Conservation (phyloP, 495 filamentous ascomycete genomes). For the Penicillium pulvis region DNA sequence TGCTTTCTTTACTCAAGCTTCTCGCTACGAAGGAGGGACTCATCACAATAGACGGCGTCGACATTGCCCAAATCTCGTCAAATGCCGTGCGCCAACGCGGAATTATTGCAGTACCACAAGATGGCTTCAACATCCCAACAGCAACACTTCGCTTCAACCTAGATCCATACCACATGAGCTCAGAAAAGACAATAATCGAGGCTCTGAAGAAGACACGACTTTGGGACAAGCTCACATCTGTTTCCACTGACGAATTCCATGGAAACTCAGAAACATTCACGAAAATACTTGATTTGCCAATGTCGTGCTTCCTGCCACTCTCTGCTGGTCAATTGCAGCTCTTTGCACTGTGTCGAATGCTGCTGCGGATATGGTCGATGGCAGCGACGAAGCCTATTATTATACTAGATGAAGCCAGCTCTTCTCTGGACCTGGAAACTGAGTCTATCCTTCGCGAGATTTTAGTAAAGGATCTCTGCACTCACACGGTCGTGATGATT, state of each 20-base stretch:
- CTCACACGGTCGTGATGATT: slow-evolving; percentile 7
- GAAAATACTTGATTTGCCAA: slow-evolving; percentile 3
- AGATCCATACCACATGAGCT: slow-evolving; percentile 7
- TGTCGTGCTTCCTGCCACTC: slow-evolving; percentile 8
- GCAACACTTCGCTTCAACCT: slow-evolving; percentile 5
- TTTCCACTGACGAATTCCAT: background rate
- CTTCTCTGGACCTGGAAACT: slow-evolving; percentile 3
- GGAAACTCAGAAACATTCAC: background rate
- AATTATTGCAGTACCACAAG: slow-evolving; percentile 12
- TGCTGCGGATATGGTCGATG: background rate
- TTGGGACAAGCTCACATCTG: slow-evolving; percentile 2
- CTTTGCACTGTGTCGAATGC: slow-evolving; percentile 7
- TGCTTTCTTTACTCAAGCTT: slow-evolving; percentile 8
- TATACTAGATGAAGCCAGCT: slow-evolving; percentile 11
- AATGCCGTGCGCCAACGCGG: slow-evolving; percentile 1
- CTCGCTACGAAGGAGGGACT: background rate
- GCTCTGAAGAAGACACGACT: slow-evolving; percentile 5
- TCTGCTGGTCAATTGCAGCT: slow-evolving; percentile 8
- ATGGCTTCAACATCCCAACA: slow-evolving; percentile 11
- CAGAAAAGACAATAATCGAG: background rate
- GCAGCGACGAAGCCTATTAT: slow-evolving; percentile 2
- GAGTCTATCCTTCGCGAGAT: slow-evolving; percentile 8
- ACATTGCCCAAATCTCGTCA: background rate
- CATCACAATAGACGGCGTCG: background rate
- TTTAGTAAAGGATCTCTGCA: background rate